phyloP scores from a whole-genome alignment of 2,329 filamentous ascomycete genomes.

The Cercospora canescens region DNA sequence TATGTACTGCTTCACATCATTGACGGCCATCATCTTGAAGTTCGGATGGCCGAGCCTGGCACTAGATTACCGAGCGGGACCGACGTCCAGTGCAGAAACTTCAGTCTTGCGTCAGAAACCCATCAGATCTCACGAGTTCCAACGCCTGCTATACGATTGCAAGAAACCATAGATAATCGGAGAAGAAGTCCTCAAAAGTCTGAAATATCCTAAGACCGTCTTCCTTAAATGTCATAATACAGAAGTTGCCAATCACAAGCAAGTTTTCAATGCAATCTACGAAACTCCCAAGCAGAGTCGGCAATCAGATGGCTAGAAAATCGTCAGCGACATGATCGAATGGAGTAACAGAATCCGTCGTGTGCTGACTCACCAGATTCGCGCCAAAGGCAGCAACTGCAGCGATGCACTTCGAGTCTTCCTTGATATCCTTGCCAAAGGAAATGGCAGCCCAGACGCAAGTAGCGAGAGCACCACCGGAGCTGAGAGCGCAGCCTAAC shows the following conservation, averaged over 20 bases:
- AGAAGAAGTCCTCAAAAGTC: background rate
- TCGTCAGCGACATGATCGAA: background rate
- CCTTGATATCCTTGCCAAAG: slow-evolving; percentile 5
- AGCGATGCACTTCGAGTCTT: slow-evolving; percentile 1
- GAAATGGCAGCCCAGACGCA: slow-evolving; percentile 7
- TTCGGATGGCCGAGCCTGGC: background rate
- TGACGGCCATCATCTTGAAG: background rate
- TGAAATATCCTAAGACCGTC: background rate
- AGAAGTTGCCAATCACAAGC: background rate
- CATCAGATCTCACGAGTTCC: too few relatives aligned
- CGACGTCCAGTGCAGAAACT: too few relatives aligned
- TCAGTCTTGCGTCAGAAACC: too few relatives aligned
- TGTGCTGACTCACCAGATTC: background rate
- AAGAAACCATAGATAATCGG: background rate
- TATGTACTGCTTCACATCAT: background rate
- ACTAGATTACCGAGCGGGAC: too few relatives aligned
- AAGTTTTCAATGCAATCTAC: background rate
- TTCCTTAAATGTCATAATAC: background rate
- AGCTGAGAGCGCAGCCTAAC: slow-evolving; percentile 4
- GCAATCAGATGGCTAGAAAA: background rate
- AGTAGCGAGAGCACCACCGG: background rate
- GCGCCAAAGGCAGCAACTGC: background rate
- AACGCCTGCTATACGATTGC: background rate
- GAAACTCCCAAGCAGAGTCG: slow-evolving; percentile 1
- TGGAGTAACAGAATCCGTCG: background rate